phyloP scores from a whole-genome alignment of 257 asterid genomes.

The Fraxinus pennsylvanica region DNA sequence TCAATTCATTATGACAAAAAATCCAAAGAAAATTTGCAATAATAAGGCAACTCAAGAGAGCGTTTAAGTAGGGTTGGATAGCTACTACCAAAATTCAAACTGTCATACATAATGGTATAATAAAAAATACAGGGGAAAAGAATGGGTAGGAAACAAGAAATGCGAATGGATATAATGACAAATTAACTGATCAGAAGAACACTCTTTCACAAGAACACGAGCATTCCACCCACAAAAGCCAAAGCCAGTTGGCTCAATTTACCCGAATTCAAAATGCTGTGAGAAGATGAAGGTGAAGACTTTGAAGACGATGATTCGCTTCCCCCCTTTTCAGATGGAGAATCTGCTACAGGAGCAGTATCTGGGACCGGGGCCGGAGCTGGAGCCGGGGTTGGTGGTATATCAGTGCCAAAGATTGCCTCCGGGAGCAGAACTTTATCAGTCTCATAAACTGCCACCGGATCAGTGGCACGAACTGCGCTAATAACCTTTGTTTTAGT shows the following conservation, averaged over 20 bases:
- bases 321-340: slow-evolving; percentile 41
- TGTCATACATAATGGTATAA: neutral
- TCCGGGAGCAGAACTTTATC: slow-evolving; percentile 70
- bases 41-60: neutral
- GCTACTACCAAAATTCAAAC: neutral
- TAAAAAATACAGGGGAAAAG: neutral
- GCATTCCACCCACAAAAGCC: slow-evolving; percentile 37
- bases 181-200: slow-evolving; percentile 27
- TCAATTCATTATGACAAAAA: neutral
- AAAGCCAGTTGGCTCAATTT: slow-evolving; percentile 30
- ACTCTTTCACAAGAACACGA: slow-evolving; percentile 22
- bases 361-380: slow-evolving; percentile 82
- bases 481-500: slow-evolving; percentile 63
- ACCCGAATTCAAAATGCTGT: slow-evolving; percentile 31
- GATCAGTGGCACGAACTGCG: slow-evolving; percentile 69
- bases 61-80: no score
- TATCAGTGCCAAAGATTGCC: slow-evolving; percentile 78
- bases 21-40: neutral
- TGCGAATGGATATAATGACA: slow-evolving; percentile 10
- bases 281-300: slow-evolving; percentile 44
- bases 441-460: slow-evolving; percentile 70
- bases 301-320: slow-evolving; percentile 35
- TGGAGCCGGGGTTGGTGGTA: slow-evolving; percentile 85
- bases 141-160: neutral
- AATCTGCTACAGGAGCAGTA: slow-evolving; percentile 53